These are phyloP conservation scores for Amylostereum chailletii DNA, from an alignment of 1,284 basidiomycete genomes.

Conservation along the genomic window DNA sequence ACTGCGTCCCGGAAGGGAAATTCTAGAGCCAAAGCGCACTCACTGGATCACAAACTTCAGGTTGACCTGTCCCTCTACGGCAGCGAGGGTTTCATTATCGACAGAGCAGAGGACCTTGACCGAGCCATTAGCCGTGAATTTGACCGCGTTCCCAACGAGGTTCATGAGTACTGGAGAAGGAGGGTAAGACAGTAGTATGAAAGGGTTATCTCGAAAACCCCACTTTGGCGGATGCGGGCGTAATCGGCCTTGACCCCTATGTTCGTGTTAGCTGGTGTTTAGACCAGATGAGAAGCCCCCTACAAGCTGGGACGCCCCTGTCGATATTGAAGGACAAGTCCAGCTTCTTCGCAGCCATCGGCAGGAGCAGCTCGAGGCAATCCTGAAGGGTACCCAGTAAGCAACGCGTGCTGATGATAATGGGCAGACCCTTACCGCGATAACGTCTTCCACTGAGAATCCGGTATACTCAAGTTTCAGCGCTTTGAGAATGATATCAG, in stretches of 20 bases:
- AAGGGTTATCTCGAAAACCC: constrained; percentile 1
- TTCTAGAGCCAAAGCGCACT: constrained; percentile 12
- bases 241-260: constrained; percentile 66
- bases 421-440: constrained; percentile 42
- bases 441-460: constrained; percentile 61
- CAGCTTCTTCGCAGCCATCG: constrained; percentile 63
- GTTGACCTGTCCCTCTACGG: constrained; percentile 32
- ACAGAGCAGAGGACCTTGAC: constrained; percentile 53
- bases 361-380: constrained; percentile 63
- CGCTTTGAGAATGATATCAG: constrained; percentile 26
- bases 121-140: constrained; percentile 55
- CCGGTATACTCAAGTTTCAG: constrained; percentile 59
- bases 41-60: constrained; percentile 61
- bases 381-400: constrained; percentile 29
- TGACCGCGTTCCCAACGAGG: constrained; percentile 66
- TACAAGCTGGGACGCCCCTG: constrained; percentile 53
- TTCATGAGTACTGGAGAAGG: constrained; percentile 53
- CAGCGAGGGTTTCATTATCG: constrained; percentile 27
- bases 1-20: background rate
- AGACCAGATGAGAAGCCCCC: constrained; percentile 9
- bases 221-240: constrained; percentile 63
- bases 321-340: constrained; percentile 66
- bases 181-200: constrained; percentile 3
- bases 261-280: background rate
- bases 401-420: background rate